Evolutionary conservation across 2,329 filamentous ascomycete genomes (phyloP).

Genomic region (Fusarium brevicatenulatum): DNA sequence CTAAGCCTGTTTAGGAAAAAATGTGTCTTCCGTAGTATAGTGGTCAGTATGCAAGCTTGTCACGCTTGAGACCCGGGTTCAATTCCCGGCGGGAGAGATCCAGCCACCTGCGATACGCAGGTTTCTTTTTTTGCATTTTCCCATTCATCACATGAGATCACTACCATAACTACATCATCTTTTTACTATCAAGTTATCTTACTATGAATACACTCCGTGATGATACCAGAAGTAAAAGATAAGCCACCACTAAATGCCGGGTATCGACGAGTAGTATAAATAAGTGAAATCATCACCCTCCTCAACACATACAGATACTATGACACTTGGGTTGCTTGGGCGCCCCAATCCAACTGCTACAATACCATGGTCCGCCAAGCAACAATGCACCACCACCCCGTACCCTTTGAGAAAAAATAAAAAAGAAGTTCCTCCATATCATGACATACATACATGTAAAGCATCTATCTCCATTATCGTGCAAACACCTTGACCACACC

Average conservation of each 20-base stretch:
- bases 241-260: constrained; percentile 43
- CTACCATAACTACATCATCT: no score
- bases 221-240: constrained; percentile 10
- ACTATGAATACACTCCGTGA: constrained; percentile 23
- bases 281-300: constrained; percentile 33
- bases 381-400: constrained; percentile 24
- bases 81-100: constrained; percentile 41
- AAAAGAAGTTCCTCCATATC: constrained; percentile 9
- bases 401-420: background rate
- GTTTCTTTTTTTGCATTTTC: background rate
- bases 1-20: background rate
- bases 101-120: constrained; percentile 28
- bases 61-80: constrained; percentile 41
- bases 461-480: constrained; percentile 36
- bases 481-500: constrained; percentile 94
- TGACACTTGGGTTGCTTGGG: constrained; percentile 31
- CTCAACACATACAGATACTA: constrained; percentile 29
- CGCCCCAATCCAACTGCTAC: constrained; percentile 28
- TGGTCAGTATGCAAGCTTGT: constrained; percentile 42
- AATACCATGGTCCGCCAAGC: constrained; percentile 17
- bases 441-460: constrained; percentile 11
- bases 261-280: constrained; percentile 49
- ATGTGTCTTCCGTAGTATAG: constrained; percentile 36
- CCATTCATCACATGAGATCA: background rate
- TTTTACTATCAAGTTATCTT: background rate